Percentiles rank a stretch among this genome's conserved stretches.
phyloP scores from a whole-genome alignment of 1,139 yeast species.

The Chernovozyma sophiae-reginae region DNA sequence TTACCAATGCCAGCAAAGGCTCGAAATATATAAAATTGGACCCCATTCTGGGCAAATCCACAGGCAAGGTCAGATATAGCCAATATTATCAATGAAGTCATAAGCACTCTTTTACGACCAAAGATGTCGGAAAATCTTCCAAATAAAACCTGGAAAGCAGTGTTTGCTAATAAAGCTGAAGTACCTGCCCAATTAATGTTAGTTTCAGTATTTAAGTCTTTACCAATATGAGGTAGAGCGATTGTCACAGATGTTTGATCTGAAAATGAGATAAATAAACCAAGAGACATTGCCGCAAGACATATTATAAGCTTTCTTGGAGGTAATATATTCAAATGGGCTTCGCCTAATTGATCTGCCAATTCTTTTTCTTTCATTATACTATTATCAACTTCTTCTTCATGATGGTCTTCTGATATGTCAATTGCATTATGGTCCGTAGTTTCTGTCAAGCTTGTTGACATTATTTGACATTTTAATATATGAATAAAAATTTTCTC shows the following conservation, averaged over 20 bases:
- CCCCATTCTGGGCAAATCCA: conserved; percentile 35
- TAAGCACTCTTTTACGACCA: conserved; percentile 40
- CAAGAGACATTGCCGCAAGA: conserved; percentile 22
- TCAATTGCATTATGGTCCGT: too few relatives aligned
- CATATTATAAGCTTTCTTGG: conserved; percentile 21
- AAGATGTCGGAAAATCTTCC: conserved; percentile 43
- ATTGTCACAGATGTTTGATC: conserved; percentile 43
- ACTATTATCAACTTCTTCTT: too few relatives aligned
- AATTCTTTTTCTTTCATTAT: conserved; percentile 11
- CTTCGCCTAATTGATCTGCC: conserved; percentile 23
- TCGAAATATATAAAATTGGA: conserved; percentile 37
- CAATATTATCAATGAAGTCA: conserved; percentile 30
- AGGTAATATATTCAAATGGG: conserved; percentile 26
- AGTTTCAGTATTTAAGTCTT: conserved; percentile 31
- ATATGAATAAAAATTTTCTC: too few relatives aligned
- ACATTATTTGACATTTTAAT: too few relatives aligned
- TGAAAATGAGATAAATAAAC: conserved; percentile 31
- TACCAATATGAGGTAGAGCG: conserved; percentile 37
- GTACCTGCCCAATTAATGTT: conserved; percentile 49
- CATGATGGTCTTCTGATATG: too few relatives aligned
- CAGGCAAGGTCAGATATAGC: conserved; percentile 40
- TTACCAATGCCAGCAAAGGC: conserved; percentile 44
- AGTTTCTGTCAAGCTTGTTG: too few relatives aligned
- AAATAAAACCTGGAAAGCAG: conserved; percentile 39
- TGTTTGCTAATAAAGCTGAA: conserved; percentile 42